Evolutionary conservation across 176 grass and related monocot species (phyloP), one percentile per base, ranked within the genome.

Genomic region (Lolium multiflorum): DNA sequence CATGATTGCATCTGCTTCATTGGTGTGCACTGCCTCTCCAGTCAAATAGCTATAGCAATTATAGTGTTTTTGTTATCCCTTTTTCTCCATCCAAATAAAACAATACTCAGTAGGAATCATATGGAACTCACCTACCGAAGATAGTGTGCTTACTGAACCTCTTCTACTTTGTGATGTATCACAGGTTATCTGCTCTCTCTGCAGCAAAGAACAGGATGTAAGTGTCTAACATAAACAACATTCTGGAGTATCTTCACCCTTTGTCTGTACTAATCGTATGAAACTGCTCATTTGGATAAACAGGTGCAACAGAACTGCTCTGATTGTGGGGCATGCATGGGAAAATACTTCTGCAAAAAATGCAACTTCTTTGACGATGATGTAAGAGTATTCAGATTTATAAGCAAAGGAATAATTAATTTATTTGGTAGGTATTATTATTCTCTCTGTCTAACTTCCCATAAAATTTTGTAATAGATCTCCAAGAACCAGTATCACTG

Each of bases 351-450:
- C 71, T 98, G 91, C 21, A 14, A 38, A 58, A 73, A 88, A 85
- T 98, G 96, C 88, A 98, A 95, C 20, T 95, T 95, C 74, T 98
- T 95, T 51, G 96, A 98, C 47, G 91, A 98, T 47, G 88, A 94
- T 77, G 96, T 95, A 84, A 91, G 90, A 8, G 28, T 11, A 5
- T 26, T 59, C 66, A 7, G 4, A 72, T 24, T 77, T 70, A 20
- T 4, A 24, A 51, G 64, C 12, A 12, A 48, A 72, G 20, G 20
- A 75, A 38, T 87, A 47, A 65, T 52, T 41, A 24, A 16, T 49
- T 67, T 17, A 7, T 22, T 65, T 65, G 25, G 9, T 47, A 35
- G 78, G 43, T 11, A 72, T 61, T n/a, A 15, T 41, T 16, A 16
- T 10, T 59, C 16, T 65, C 46, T 15, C 38, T 79, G 58, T 48